Evolutionary conservation across 2,329 filamentous ascomycete genomes (phyloP).

Genomic region (Bipolaris gigantea): DNA sequence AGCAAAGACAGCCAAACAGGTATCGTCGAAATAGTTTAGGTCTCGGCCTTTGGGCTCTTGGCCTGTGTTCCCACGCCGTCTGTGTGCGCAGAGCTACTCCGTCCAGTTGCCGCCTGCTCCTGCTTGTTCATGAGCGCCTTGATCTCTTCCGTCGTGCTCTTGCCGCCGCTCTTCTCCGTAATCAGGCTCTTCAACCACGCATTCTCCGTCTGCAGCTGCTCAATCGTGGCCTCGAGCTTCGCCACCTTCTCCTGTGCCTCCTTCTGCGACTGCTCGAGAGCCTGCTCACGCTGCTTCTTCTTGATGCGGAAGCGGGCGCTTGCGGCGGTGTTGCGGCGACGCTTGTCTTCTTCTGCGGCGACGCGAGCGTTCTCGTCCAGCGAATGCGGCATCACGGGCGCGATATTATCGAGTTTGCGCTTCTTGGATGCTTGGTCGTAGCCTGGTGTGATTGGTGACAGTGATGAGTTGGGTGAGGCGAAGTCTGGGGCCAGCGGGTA

Average conservation of each 20-base stretch:
- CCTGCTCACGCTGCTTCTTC: conserved; percentile 59
- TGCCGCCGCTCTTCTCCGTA: conserved; percentile 52
- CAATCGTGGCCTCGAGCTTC: conserved; percentile 50
- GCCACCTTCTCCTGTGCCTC: conserved; percentile 55
- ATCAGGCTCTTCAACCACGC: conserved; percentile 57
- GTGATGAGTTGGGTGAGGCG: conserved; percentile 30
- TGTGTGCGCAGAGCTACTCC: conserved; percentile 42
- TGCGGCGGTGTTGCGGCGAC: conserved; percentile 57
- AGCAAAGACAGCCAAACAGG: not conserved
- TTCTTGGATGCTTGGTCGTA: conserved; percentile 47
- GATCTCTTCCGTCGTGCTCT: conserved; percentile 37
- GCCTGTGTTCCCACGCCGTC: conserved; percentile 44
- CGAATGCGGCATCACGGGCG: conserved; percentile 34
- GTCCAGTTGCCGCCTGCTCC: conserved; percentile 36
- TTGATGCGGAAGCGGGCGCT: conserved; percentile 57
- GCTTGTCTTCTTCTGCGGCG: conserved; percentile 57
- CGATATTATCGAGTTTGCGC: conserved; percentile 49
- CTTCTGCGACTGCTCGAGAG: conserved; percentile 55
- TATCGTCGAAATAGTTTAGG: conserved; percentile 24
- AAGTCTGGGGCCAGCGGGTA: conserved; percentile 34
- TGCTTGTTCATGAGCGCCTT: conserved; percentile 40
- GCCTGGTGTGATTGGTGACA: conserved; percentile 35
- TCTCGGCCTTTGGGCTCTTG: conserved; percentile 34
- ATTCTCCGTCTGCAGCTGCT: conserved; percentile 57
- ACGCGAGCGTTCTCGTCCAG: conserved; percentile 52